These are phyloP conservation scores for Teratosphaeria nubilosa DNA, from an alignment of 2,329 filamentous ascomycete species.

Conservation along the genomic window DNA sequence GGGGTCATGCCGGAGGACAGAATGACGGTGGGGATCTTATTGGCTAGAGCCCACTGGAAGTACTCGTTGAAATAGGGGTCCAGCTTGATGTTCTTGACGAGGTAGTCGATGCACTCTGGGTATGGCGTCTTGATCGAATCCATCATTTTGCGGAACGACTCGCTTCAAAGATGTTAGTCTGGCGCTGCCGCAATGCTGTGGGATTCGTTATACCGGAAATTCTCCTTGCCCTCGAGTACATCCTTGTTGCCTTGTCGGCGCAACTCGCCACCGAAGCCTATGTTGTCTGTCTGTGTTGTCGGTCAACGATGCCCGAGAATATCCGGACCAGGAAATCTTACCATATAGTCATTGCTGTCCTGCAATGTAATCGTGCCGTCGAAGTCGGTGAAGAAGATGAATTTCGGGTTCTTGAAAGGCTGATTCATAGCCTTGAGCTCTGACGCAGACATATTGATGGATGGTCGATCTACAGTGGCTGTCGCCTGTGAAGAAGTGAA, in stretches of 20 bases:
- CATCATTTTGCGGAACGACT: constrained; percentile 86
- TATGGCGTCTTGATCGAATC: constrained; percentile 74
- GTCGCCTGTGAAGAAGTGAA: too few relatives aligned
- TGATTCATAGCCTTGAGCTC: constrained; percentile 37
- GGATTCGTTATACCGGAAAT: constrained; percentile 52
- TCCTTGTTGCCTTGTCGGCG: constrained; percentile 66
- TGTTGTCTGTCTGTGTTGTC: constrained; percentile 71
- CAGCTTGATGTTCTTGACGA: constrained; percentile 74
- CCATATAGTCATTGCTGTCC: constrained; percentile 60
- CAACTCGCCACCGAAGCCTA: constrained; percentile 67
- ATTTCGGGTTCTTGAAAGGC: constrained; percentile 55
- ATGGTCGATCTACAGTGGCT: too few relatives aligned
- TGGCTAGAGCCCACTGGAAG: constrained; percentile 66
- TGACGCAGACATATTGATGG: constrained; percentile 5
- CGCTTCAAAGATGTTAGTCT: constrained; percentile 32
- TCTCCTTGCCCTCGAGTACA: constrained; percentile 58
- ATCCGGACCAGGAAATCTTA: constrained; percentile 21
- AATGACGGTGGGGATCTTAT: constrained; percentile 87
- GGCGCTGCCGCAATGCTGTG: not conserved
- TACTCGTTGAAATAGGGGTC: constrained; percentile 85
- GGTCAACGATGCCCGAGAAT: constrained; percentile 39
- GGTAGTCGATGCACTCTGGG: constrained; percentile 66
- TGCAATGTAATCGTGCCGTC: constrained; percentile 85
- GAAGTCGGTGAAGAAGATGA: constrained; percentile 98
- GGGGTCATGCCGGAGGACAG: constrained; percentile 88